Evolutionary conservation across 192 early-diverging fungal species (phyloP).

Genomic region (Gigaspora rosea): DNA sequence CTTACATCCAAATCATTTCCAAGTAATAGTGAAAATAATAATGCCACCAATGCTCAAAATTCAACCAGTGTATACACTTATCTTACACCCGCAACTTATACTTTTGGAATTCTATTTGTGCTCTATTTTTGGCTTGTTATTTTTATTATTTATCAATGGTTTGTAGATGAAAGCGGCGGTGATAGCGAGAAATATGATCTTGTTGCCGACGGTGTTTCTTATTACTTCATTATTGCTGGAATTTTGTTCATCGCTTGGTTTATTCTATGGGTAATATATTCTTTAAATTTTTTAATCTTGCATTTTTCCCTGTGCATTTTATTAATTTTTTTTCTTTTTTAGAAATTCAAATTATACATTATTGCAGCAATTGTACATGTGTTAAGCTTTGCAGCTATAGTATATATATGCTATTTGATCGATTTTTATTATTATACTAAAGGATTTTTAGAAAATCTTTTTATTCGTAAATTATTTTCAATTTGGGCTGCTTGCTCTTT

Average conservation of each 20-base stretch:
- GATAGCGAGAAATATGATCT: background rate
- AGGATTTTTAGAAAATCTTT: background rate
- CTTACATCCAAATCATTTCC: no score
- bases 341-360: background rate
- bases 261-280: background rate
- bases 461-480: background rate
- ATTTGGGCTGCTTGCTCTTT: background rate
- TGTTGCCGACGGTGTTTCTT: background rate
- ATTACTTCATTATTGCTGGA: background rate
- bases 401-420: no score
- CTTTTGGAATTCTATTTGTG: background rate
- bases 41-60: background rate
- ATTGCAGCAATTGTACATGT: no score
- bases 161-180: background rate
- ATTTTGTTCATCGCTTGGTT: background rate
- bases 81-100: background rate
- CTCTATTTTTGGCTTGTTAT: background rate
- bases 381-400: no score
- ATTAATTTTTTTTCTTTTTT: background rate
- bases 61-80: background rate
- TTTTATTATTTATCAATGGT: background rate
- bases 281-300: background rate
- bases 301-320: background rate
- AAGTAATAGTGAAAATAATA: no score
- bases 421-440: no score